Conservation (phyloP, 306 rosid species). For the Casuarina glauca region DNA sequence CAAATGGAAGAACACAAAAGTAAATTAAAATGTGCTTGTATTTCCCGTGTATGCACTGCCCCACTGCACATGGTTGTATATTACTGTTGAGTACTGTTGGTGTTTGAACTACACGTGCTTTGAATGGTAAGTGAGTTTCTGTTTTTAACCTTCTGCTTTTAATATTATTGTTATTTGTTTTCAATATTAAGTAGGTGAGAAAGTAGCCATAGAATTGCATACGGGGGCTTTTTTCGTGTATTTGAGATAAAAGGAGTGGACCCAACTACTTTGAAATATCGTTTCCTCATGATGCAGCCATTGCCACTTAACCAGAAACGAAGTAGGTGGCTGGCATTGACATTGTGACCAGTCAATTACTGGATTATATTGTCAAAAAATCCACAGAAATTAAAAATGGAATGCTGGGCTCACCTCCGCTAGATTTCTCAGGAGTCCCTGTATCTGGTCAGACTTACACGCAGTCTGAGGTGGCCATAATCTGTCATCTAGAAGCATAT, state of each 20-base stretch:
- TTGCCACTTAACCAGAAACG: constrained; percentile 11
- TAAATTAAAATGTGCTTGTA: neutral
- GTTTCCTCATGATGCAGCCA: constrained; percentile 27
- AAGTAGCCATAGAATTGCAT: neutral
- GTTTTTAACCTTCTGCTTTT: neutral
- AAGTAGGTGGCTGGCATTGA: constrained; percentile 17
- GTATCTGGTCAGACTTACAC: too few relatives aligned
- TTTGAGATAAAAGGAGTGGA: constrained; percentile 4
- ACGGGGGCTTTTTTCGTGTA: neutral
- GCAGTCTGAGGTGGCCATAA: too few relatives aligned
- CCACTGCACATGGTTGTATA: neutral
- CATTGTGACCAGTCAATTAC: neutral
- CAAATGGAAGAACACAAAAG: constrained; percentile 40
- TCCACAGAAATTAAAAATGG: too few relatives aligned
- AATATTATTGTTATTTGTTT: neutral
- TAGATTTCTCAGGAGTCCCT: too few relatives aligned
- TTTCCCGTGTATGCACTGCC: neutral
- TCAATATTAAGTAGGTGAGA: neutral
- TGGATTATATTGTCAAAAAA: too few relatives aligned
- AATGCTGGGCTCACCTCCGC: too few relatives aligned
- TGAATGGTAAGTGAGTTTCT: neutral
- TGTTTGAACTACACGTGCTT: neutral
- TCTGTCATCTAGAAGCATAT: too few relatives aligned
- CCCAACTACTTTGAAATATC: constrained; percentile 23
- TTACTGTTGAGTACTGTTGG: neutral